Conservation (phyloP, 495 filamentous ascomycete species). For the Pseudomonodictys pantanalensis region DNA sequence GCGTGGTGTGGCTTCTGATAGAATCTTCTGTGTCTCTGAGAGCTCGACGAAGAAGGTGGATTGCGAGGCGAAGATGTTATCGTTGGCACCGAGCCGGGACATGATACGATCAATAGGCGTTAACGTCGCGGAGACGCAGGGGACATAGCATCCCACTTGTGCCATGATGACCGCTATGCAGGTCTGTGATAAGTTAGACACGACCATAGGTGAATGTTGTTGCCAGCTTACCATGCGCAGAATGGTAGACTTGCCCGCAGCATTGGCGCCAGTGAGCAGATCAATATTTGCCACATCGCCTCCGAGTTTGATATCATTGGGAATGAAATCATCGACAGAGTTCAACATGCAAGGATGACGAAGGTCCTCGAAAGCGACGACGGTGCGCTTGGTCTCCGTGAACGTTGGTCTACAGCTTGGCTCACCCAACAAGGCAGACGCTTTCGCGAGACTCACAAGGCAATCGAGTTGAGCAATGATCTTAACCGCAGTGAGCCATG, state of each 20-base stretch:
- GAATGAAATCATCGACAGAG: constrained; percentile 90
- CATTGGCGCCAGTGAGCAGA: constrained; percentile 93
- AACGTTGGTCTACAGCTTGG: constrained; percentile 88
- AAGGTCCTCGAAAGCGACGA: constrained; percentile 86
- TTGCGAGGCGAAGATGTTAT: constrained; percentile 98
- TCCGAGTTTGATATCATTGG: constrained; percentile 88
- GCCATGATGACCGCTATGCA: constrained; percentile 97
- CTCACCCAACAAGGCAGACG: constrained; percentile 75
- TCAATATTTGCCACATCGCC: constrained; percentile 77
- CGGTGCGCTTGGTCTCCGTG: constrained; percentile 74
- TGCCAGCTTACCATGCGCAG: no score
- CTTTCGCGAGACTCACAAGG: constrained; percentile 84
- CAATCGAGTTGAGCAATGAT: constrained; percentile 93
- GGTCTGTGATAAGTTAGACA: no score
- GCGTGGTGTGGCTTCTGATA: constrained; percentile 89
- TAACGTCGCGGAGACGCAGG: constrained; percentile 75
- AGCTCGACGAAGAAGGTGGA: constrained; percentile 98
- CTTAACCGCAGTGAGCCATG: constrained; percentile 84
- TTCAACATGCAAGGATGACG: constrained; percentile 92
- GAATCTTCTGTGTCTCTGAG: constrained; percentile 96
- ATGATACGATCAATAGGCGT: constrained; percentile 97
- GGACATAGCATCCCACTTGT: constrained; percentile 95
- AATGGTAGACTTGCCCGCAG: constrained; percentile 97
- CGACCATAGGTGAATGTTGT: no score
- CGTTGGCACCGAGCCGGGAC: constrained; percentile 96